Evolutionary conservation across 306 rosid genomes (phyloP).

Genomic region (Begonia masoniana): DNA sequence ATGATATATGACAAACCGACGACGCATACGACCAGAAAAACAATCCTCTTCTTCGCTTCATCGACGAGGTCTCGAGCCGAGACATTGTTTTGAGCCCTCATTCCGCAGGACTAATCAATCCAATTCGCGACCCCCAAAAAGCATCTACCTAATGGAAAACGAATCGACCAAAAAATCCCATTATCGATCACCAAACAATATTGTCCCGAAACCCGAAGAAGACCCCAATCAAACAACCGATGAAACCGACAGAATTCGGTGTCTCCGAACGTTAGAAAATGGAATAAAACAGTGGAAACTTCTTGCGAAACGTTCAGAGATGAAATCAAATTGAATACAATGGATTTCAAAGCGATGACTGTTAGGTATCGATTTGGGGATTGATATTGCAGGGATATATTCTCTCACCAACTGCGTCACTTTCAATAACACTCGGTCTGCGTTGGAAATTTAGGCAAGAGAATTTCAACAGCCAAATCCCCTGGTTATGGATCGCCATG

Average conservation of each 20-base stretch:
- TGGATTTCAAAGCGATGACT: slow-evolving; percentile 25
- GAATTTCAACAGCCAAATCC: neutral
- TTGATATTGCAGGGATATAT: neutral
- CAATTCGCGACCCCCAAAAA: slow-evolving; percentile 1
- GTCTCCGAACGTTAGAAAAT: neutral
- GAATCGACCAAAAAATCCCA: slow-evolving; percentile 13
- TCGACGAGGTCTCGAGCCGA: slow-evolving; percentile 77
- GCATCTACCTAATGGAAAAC: neutral
- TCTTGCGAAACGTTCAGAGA: neutral
- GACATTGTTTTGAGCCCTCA: slow-evolving; percentile 50
- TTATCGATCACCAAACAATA: slow-evolving; percentile 5
- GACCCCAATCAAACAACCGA: slow-evolving; percentile 2
- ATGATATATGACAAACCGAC: slow-evolving; percentile 89
- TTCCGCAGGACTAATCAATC: slow-evolving; percentile 12
- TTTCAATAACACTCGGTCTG: neutral
- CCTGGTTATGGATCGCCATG: neutral
- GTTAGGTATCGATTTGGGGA: slow-evolving; percentile 24
- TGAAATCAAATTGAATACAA: neutral
- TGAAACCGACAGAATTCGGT: slow-evolving; percentile 3
- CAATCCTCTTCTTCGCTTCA: slow-evolving; percentile 90
- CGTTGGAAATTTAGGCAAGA: neutral
- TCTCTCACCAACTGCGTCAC: neutral
- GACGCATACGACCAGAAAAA: slow-evolving; percentile 58
- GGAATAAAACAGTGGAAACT: slow-evolving; percentile 9
- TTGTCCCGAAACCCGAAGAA: slow-evolving; percentile 2